phyloP scores from a whole-genome alignment of 306 rosid genomes.

The Albizia julibrissin region DNA sequence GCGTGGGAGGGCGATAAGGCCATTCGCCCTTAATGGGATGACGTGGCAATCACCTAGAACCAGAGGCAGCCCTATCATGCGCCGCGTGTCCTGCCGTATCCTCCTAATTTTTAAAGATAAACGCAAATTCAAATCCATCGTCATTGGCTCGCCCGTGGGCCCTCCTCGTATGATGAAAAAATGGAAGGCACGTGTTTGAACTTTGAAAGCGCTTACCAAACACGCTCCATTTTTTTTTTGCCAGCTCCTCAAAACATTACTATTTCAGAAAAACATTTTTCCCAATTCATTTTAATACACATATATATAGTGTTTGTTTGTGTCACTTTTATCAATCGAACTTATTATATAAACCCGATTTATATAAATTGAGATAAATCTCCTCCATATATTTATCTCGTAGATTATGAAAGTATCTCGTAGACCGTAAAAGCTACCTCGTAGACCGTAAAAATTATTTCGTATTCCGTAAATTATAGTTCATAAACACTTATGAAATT shows the following conservation, averaged over 20 bases:
- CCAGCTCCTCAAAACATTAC: no score
- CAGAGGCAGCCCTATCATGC: background rate
- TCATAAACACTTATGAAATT: no score
- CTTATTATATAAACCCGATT: no score
- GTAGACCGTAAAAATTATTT: no score
- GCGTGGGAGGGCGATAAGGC: background rate
- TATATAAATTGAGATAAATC: no score
- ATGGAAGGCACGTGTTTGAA: background rate
- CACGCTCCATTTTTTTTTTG: background rate
- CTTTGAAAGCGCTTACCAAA: background rate
- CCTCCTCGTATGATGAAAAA: background rate
- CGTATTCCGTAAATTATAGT: no score
- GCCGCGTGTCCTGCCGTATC: background rate
- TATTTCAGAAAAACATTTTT: background rate
- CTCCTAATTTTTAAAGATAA: background rate
- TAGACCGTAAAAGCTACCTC: no score
- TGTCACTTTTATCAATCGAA: no score
- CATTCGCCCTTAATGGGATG: background rate
- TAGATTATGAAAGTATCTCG: no score
- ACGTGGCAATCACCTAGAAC: background rate
- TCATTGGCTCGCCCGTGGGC: background rate
- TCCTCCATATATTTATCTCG: no score
- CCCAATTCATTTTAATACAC: background rate
- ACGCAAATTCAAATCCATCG: background rate
- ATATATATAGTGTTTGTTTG: no score